These are phyloP conservation scores for Taphrina wiesneri DNA, from an alignment of 1,139 yeast species.

Conservation along the genomic window DNA sequence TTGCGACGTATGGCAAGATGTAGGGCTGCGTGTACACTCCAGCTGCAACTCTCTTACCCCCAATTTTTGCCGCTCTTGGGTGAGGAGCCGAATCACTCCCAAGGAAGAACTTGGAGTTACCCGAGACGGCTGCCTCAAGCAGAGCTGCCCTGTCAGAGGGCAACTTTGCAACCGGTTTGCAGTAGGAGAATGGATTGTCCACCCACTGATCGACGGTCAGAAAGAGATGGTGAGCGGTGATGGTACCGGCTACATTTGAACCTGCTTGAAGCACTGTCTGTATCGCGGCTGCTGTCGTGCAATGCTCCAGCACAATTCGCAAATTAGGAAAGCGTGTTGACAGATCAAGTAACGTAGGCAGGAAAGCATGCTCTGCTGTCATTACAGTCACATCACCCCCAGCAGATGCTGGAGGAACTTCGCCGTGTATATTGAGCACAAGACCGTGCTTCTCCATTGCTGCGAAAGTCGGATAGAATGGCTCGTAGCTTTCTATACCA, in stretches of 20 bases:
- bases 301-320: slow-evolving; percentile 88
- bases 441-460: slow-evolving; percentile 78
- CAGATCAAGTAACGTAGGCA: slow-evolving; percentile 83
- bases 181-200: slow-evolving; percentile 88
- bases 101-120: slow-evolving; percentile 88
- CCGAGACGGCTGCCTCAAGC: slow-evolving; percentile 84
- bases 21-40: slow-evolving; percentile 92
- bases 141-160: slow-evolving; percentile 81
- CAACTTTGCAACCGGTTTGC: slow-evolving; percentile 96
- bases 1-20: slow-evolving; percentile 81
- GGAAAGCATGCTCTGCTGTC: slow-evolving; percentile 88
- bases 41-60: slow-evolving; percentile 69
- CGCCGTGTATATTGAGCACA: slow-evolving; percentile 90
- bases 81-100: slow-evolving; percentile 99
- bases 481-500: slow-evolving; percentile 88
- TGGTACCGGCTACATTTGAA: slow-evolving; percentile 78
- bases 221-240: slow-evolving; percentile 91
- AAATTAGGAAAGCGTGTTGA: slow-evolving; percentile 82
- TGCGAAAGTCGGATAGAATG: slow-evolving; percentile 82
- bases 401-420: slow-evolving; percentile 68
- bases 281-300: slow-evolving; percentile 87
- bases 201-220: slow-evolving; percentile 95
- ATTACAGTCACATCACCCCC: slow-evolving; percentile 69
- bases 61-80: slow-evolving; percentile 70
- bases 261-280: slow-evolving; percentile 74